A percentile compares a stretch with the other conserved stretches of the same genome.
These are phyloP conservation scores for Singerocomus rubriflavus DNA, from an alignment of 1,284 basidiomycete genomes.

Conservation along the genomic window DNA sequence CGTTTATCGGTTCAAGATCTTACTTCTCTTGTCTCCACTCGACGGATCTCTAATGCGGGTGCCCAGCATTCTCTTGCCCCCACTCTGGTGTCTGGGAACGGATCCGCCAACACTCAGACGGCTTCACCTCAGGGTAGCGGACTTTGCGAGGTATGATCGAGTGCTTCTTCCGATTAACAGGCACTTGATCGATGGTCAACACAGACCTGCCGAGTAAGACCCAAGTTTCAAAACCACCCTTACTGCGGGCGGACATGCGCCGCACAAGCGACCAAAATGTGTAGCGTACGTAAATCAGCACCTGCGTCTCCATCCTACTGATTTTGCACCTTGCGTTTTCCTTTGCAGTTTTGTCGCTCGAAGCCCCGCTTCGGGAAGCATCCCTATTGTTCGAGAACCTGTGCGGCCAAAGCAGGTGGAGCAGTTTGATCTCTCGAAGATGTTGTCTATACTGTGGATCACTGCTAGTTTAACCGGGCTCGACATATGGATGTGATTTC, in stretches of 20 bases:
- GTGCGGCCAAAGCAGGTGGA: constrained; percentile 27
- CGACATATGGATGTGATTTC: neutral
- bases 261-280: constrained; percentile 38
- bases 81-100: neutral
- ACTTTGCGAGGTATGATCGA: constrained; percentile 33
- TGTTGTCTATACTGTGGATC: neutral
- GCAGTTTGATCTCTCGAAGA: constrained; percentile 9
- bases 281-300: constrained; percentile 23
- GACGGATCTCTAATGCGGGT: constrained; percentile 1
- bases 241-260: constrained; percentile 65
- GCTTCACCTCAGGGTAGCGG: constrained; percentile 12
- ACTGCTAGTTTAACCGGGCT: neutral
- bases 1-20: constrained; percentile 34
- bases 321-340: neutral
- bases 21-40: constrained; percentile 21
- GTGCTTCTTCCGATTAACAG: neutral
- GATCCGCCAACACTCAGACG: constrained; percentile 1
- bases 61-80: constrained; percentile 4
- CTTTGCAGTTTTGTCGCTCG: constrained; percentile 28
- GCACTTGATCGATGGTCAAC: constrained; percentile 7
- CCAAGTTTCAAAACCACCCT: constrained; percentile 48
- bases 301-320: neutral
- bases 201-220: constrained; percentile 56
- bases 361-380: constrained; percentile 36
- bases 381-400: constrained; percentile 34